phyloP scores from a whole-genome alignment of 768 basidiomycete genomes.

The Kwoniella dendrophila region DNA sequence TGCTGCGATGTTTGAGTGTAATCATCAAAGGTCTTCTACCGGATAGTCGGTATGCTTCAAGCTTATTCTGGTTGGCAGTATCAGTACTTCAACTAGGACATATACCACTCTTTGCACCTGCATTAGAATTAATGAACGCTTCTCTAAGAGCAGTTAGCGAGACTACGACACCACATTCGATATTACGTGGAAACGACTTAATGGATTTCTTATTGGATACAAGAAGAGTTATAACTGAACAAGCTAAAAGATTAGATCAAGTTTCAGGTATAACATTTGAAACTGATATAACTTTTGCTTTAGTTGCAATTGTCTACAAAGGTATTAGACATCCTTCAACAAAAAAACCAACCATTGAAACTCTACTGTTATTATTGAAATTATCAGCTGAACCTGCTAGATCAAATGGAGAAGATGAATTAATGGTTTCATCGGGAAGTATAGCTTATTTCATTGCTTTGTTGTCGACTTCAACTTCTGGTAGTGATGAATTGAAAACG shows the following conservation, averaged over 20 bases:
- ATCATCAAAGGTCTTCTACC: conserved; percentile 71
- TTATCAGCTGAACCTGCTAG: conserved; percentile 12
- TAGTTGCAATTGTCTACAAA: conserved; percentile 83
- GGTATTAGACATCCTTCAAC: conserved; percentile 73
- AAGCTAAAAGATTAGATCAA: conserved; percentile 71
- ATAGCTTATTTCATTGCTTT: conserved; percentile 45
- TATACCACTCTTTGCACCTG: conserved; percentile 67
- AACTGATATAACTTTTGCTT: conserved; percentile 73
- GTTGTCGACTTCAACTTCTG: conserved; percentile 31
- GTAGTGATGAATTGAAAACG: conserved; percentile 61
- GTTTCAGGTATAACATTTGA: conserved; percentile 76
- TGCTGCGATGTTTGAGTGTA: conserved; percentile 81
- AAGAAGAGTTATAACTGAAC: conserved; percentile 68
- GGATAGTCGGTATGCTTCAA: conserved; percentile 70
- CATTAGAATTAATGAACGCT: conserved; percentile 66
- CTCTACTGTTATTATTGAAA: conserved; percentile 64
- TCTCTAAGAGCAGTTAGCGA: conserved; percentile 68
- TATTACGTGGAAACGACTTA: conserved; percentile 61
- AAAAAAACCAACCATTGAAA: conserved; percentile 56
- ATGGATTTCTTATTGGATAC: conserved; percentile 60
- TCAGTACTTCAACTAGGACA: conserved; percentile 78
- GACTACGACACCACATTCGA: conserved; percentile 27
- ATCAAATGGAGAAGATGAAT: conserved; percentile 17
- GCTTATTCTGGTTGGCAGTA: conserved; percentile 83
- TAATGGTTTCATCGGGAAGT: conserved; percentile 14